Percentiles rank a stretch among this genome's conserved stretches.
phyloP scores from a whole-genome alignment of 768 basidiomycete genomes.

The Podaxis sp. region DNA sequence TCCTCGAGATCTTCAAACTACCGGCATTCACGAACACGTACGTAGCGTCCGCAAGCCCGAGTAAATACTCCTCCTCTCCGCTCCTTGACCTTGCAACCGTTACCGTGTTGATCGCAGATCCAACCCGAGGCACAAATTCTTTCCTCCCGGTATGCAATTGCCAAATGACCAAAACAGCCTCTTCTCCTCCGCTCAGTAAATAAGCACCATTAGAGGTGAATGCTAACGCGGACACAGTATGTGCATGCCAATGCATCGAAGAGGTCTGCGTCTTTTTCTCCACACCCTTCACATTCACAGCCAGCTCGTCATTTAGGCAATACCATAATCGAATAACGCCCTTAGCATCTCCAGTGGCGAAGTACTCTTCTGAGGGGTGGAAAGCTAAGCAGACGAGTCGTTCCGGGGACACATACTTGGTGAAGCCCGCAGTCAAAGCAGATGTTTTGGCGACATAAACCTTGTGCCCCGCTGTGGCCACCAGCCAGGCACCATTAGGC shows the following conservation, averaged over 20 bases:
- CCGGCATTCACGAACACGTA: slow-evolving; percentile 71
- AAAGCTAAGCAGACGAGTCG: slow-evolving; percentile 78
- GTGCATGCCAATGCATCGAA: slow-evolving; percentile 94
- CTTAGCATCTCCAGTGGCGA: slow-evolving; percentile 88
- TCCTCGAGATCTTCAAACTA: slow-evolving; percentile 66
- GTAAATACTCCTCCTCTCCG: slow-evolving; percentile 81
- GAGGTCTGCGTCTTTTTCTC: slow-evolving; percentile 84
- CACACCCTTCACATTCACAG: slow-evolving; percentile 49
- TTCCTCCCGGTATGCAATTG: slow-evolving; percentile 83
- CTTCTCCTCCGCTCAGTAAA: slow-evolving; percentile 90
- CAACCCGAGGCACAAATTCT: slow-evolving; percentile 91
- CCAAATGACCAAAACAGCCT: slow-evolving; percentile 96
- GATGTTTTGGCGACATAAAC: slow-evolving; percentile 67
- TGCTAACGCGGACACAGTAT: slow-evolving; percentile 79
- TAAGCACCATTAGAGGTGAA: slow-evolving; percentile 93
- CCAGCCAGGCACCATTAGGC: slow-evolving; percentile 71
- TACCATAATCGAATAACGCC: slow-evolving; percentile 92
- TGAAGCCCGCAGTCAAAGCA: slow-evolving; percentile 60
- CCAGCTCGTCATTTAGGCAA: slow-evolving; percentile 65
- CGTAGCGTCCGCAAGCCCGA: slow-evolving; percentile 79
- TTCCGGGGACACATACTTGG: slow-evolving; percentile 81
- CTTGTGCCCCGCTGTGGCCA: slow-evolving; percentile 71
- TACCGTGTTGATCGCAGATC: slow-evolving; percentile 76
- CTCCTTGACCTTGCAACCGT: slow-evolving; percentile 46
- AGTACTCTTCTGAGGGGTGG: slow-evolving; percentile 88